Base-by-base conservation (phyloP, 2,329 filamentous ascomycete genomes). In the Botrytis byssoidea region DNA sequence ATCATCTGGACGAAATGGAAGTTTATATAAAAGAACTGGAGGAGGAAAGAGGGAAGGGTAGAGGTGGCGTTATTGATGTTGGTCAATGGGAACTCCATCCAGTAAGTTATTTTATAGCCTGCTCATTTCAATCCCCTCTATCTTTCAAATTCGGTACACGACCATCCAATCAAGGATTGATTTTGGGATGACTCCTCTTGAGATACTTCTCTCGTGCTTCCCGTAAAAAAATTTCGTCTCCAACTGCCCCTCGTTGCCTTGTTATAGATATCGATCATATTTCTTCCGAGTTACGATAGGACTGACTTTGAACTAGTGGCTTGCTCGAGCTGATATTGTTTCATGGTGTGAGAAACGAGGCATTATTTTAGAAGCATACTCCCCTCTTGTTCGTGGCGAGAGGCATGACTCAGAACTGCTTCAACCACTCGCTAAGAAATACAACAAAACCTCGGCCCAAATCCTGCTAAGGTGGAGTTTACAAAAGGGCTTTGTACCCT, bases 51-150 rank as follows among this genome's bases (percentile, higher is more conserved):
- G 89, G 88, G 1, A 83, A 85, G 73, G 91, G 90, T 16, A 90
- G 89, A 77, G 90, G 89, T 63, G 93, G 93, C 37, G 85, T 93
- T 59, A 87, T 97, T 79, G 92, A 91, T 75, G 92, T 97, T 55
- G 94, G 93, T 59, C 95, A 97, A 83, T 94, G 92, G 83, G 95
- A 98, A 83, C 84, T 98, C 18, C 95, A 98, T 82, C 95, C 95
- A 0, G 70, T 72, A 46, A 22, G 70, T 60, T 51, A 20, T 37
- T 2, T 48, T 42, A 20, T 29, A 18, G 40, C 22, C 4, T 25
- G 7, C 40, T 32, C 25, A 6, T 64, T 25, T 37, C 12, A 8
- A 35, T n/a, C 37, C 9, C 29, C 25, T 25, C 6, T 46, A n/a
- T 9, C 22, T 25, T 4, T 42, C 25, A 35, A 29, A 4, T 16